Conservation (phyloP, 2,329 filamentous ascomycete genomes). For the Cryphonectria nitschkei region DNA sequence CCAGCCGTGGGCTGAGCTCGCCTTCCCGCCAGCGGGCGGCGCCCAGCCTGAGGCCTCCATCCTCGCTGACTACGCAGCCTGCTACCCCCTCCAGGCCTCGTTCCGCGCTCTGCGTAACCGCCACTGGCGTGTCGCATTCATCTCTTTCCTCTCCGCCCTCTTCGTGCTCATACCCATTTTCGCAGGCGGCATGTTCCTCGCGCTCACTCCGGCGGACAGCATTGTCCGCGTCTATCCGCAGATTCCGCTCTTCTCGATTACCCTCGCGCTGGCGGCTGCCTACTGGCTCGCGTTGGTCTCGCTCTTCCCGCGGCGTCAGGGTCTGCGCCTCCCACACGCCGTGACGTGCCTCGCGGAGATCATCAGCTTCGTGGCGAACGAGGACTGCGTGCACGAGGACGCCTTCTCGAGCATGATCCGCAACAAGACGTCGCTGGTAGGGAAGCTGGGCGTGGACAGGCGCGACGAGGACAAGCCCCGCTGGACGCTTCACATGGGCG, state of each 20-base stretch:
- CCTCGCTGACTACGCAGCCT: conserved; percentile 71
- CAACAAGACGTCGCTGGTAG: conserved; percentile 70
- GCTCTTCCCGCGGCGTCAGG: conserved; percentile 63
- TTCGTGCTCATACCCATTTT: conserved; percentile 69
- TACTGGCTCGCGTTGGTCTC: conserved; percentile 67
- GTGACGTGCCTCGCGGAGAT: conserved; percentile 75
- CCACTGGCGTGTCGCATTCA: conserved; percentile 67
- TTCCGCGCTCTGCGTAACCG: conserved; percentile 61
- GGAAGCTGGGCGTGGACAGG: conserved; percentile 63
- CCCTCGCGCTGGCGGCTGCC: conserved; percentile 73
- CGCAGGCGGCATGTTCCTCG: conserved; percentile 73
- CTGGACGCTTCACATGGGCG: conserved; percentile 56
- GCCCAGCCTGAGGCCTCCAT: conserved; percentile 65
- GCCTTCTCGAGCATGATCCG: conserved; percentile 68
- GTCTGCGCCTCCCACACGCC: conserved; percentile 72
- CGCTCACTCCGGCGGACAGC: conserved; percentile 59
- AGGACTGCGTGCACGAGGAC: conserved; percentile 71
- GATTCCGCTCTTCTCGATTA: conserved; percentile 71
- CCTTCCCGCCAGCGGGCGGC: conserved; percentile 53
- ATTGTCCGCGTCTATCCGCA: conserved; percentile 71
- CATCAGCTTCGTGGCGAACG: conserved; percentile 75
- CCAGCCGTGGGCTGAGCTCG: conserved; percentile 70
- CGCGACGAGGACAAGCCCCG: conserved; percentile 51
- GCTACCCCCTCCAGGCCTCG: conserved; percentile 63
- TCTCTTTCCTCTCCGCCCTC: conserved; percentile 62